phyloP scores from a whole-genome alignment of 169 alveolate species.

The Cryptosporidium xiaoi region DNA sequence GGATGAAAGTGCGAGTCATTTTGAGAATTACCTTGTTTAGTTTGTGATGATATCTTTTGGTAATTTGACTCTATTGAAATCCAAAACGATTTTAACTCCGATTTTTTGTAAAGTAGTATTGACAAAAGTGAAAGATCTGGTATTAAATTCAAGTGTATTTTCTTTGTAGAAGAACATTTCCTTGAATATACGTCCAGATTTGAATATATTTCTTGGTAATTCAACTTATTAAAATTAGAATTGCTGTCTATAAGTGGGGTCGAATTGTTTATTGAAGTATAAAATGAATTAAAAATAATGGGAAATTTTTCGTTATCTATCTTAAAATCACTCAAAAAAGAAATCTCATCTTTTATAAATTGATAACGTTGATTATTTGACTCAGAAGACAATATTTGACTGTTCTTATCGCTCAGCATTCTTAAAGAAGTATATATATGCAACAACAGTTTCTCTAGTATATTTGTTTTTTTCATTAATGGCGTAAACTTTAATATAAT shows the following conservation, averaged over 20 bases:
- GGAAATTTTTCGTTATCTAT: conserved; percentile 30
- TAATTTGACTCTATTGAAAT: conserved; percentile 59
- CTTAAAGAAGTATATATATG: conserved; percentile 45
- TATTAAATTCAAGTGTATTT: conserved; percentile 46
- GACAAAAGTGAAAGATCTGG: conserved; percentile 63
- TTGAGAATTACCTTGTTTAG: neutral
- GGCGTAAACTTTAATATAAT: conserved; percentile 36
- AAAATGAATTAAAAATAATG: conserved; percentile 47
- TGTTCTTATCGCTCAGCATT: conserved; percentile 23
- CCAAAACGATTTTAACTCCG: conserved; percentile 60
- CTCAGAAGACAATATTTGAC: conserved; percentile 6
- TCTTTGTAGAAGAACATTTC: conserved; percentile 44
- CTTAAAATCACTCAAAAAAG: conserved; percentile 21
- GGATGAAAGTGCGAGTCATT: conserved; percentile 32
- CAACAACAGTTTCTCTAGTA: conserved; percentile 40
- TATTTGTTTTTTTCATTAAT: conserved; percentile 37
- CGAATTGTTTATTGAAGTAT: conserved; percentile 45
- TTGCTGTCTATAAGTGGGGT: conserved; percentile 61
- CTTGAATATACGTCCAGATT: conserved; percentile 35
- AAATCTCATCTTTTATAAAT: conserved; percentile 30
- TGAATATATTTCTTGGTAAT: conserved; percentile 30
- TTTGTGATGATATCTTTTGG: conserved; percentile 1
- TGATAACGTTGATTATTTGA: conserved; percentile 39
- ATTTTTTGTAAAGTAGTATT: conserved; percentile 50
- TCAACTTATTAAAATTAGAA: conserved; percentile 36